Conservation (phyloP, 768 basidiomycete species). For the Thelephora ganbajun region DNA sequence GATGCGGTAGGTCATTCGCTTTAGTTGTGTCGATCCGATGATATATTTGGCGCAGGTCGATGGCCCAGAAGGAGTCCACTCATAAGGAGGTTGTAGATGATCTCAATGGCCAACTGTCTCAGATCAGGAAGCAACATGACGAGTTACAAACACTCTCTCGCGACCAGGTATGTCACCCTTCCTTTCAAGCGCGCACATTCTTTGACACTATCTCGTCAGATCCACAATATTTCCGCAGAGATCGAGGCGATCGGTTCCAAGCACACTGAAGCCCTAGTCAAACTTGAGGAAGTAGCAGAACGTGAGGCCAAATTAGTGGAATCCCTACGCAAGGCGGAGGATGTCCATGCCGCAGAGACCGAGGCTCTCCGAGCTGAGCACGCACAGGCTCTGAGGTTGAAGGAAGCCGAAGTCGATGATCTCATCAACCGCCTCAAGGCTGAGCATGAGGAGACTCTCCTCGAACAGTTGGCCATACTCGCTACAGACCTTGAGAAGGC, state of each 20-base stretch:
- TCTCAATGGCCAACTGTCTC: conserved; percentile 50
- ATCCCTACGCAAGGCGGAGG: conserved; percentile 33
- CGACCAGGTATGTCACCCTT: conserved; percentile 50
- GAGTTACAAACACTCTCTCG: conserved; percentile 68
- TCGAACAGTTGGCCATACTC: conserved; percentile 18
- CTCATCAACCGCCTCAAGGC: conserved; percentile 32
- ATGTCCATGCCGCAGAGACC: conserved; percentile 33
- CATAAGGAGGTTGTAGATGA: conserved; percentile 72
- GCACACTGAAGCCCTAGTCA: conserved; percentile 36
- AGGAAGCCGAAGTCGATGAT: conserved; percentile 26
- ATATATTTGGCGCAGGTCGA: conserved; percentile 43
- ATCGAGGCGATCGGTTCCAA: conserved; percentile 59
- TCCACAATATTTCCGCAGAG: conserved; percentile 79
- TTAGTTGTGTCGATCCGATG: conserved; percentile 3
- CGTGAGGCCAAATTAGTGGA: conserved; percentile 42
- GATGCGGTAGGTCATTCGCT: conserved; percentile 53
- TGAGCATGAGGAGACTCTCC: conserved; percentile 29
- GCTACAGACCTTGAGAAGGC: conserved; percentile 17
- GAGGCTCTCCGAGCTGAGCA: conserved; percentile 33
- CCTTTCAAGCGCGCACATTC: neutral
- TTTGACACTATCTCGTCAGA: conserved; percentile 23
- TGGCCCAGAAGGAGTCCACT: conserved; percentile 92
- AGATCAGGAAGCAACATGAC: conserved; percentile 69
- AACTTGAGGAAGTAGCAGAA: conserved; percentile 39
- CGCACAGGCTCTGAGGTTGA: conserved; percentile 26